Base-by-base conservation (phyloP, 2,329 filamentous ascomycete species). In the Cyanodermella asteris region DNA sequence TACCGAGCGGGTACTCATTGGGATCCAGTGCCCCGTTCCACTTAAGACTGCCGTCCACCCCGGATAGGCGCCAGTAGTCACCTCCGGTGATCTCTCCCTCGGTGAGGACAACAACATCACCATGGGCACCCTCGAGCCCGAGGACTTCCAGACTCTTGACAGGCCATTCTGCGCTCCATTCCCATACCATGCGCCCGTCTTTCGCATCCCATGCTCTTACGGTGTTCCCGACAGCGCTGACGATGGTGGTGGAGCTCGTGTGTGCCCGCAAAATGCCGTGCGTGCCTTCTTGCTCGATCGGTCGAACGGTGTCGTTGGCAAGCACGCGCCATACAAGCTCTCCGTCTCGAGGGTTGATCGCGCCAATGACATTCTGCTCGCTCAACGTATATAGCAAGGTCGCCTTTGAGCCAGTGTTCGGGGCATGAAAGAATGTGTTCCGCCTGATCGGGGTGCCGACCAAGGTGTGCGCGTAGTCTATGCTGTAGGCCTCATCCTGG, bases 341-440 rank as follows among this genome's bases (percentile, higher is more conserved):
- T 11, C 87, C 84, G 42, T 73, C 82, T 43, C 71, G 74, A 2
- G 87, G 87, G 39, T 93, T 90, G 23, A 94, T 62, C 2, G 84
- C 84, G 24, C 78, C 87, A 11, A 97, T 50, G 3, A 93, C 64
- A 18, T 71, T 68, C 24, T 81, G 62, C 29, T 93, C 77, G 34
- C 78, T 90, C 22, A 94, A 55, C 0, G 87, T 90, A 47, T 93
- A 97, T 26, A 97, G 61, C 18, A 97, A 61, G 27, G 77, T 84
- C 18, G 82, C 82, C 47, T 77, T 80, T 33, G 84, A 82, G 37
- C 72, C 66, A 33, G 66, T 61, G 40, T 74, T 64, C 19, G 87
- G 84, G 38, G 72, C 73, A 53, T 93, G 80, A 65, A 94, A 94
- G 62, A 94, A 90, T 38, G 84, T 93, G 32, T 78, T 76, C 34